These are phyloP conservation scores for Mycosarcoma maydis DNA, from an alignment of 1,284 basidiomycete genomes.

Conservation along the genomic window DNA sequence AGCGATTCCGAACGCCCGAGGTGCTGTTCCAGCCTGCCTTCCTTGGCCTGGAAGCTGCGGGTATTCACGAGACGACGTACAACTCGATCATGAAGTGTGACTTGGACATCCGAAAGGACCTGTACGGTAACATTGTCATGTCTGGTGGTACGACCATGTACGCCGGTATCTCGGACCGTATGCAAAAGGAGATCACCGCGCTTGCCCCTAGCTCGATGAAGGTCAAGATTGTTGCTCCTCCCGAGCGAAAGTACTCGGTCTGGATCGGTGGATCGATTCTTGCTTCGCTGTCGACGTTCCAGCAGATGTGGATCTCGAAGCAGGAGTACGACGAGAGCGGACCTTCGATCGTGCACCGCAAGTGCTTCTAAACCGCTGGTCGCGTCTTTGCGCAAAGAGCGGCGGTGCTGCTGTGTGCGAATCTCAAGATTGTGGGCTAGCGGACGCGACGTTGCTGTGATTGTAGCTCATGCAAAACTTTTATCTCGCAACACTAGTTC, in stretches of 20 bases:
- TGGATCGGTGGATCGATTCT: conserved; percentile 99
- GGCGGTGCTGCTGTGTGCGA: conserved; percentile 3
- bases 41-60: conserved; percentile 89
- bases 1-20: conserved; percentile 96
- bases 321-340: conserved; percentile 70
- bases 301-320: conserved; percentile 89
- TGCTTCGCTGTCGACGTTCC: conserved; percentile 94
- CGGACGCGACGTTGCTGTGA: background rate
- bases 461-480: too few relatives aligned
- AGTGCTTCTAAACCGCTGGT: conserved; percentile 67
- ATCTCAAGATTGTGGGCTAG: background rate
- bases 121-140: conserved; percentile 92
- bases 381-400: background rate
- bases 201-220: conserved; percentile 85
- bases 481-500: too few relatives aligned
- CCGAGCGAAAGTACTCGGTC: conserved; percentile 74
- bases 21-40: conserved; percentile 96
- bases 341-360: conserved; percentile 65
- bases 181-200: conserved; percentile 95
- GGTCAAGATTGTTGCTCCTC: conserved; percentile 72
- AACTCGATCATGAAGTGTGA: conserved; percentile 82
- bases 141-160: conserved; percentile 98
- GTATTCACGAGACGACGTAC: conserved; percentile 96
- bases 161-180: conserved; percentile 94
- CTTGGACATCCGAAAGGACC: conserved; percentile 76